A percentile compares a stretch with the other conserved stretches of the same genome.
These are phyloP conservation scores for Spergularia marina DNA, from an alignment of 148 eudicot species.

Conservation along the genomic window DNA sequence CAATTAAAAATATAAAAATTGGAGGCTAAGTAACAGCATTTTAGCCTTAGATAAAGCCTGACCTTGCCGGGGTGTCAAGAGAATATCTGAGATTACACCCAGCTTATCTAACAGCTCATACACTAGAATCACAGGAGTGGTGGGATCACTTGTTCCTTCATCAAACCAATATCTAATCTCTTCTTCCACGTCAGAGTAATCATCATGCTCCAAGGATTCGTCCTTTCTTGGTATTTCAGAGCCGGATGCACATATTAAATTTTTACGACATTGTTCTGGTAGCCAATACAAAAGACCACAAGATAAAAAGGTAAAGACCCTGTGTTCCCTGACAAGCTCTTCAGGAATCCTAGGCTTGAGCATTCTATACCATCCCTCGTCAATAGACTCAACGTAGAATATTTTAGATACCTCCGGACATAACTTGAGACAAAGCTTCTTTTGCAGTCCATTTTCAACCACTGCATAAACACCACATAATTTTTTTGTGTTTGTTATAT, in stretches of 20 bases:
- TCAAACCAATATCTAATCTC: constrained; percentile 69
- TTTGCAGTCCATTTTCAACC: constrained; percentile 48
- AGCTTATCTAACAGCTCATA: constrained; percentile 47
- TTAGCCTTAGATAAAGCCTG: neutral
- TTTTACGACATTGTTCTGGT: constrained; percentile 33
- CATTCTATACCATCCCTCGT: neutral
- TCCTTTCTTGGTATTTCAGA: constrained; percentile 55
- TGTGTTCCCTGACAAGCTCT: constrained; percentile 39
- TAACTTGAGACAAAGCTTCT: constrained; percentile 49
- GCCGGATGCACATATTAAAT: constrained; percentile 66
- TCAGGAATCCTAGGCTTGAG: constrained; percentile 8
- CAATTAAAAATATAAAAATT: too few species aligned
- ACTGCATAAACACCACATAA: constrained; percentile 41
- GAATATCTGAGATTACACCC: constrained; percentile 58
- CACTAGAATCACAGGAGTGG: constrained; percentile 54
- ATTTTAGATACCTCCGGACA: constrained; percentile 51
- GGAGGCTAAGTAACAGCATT: too few species aligned
- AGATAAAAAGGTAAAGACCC: constrained; percentile 45
- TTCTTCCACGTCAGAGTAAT: constrained; percentile 16
- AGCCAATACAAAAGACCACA: constrained; percentile 35
- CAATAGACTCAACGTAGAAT: constrained; percentile 27
- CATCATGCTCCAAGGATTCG: constrained; percentile 52
- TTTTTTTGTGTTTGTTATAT: too few species aligned
- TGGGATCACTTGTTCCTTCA: constrained; percentile 52
- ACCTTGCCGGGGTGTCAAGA: constrained; percentile 61